Evolutionary conservation across 1,284 basidiomycete species (phyloP), one percentile per base, ranked within the genome.

Genomic region (Cryptococcus hybrid): DNA sequence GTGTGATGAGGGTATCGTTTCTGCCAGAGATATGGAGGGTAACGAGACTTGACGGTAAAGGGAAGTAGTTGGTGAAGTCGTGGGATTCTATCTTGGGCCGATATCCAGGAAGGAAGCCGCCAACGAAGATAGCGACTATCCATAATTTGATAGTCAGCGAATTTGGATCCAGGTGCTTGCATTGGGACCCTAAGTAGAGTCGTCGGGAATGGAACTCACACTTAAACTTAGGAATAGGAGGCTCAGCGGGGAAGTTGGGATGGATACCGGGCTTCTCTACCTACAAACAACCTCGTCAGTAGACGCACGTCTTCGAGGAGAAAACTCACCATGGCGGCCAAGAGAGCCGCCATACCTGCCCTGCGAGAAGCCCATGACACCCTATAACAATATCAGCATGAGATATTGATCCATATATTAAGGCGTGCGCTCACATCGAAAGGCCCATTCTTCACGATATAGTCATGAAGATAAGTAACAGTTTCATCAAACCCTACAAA

Each of bases 291-390:
- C 13, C 35, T 45, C 15, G 36, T 48, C 36, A 42, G 38, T 42
- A 34, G 15, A 52, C 3, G 34, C n/a, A 24, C 36, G 37, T 39
- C 7, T 7, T n/a, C 24, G 18, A 18, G 13, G 13, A 52, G n/a
- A 52, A 15, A 36, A 46, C 84, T 52, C 68, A 90, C 90, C 70
- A 92, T 71, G 43, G 89, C 88, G 46, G 87, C 78, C 37, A 92
- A 77, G 34, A 91, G 69, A 5, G 85, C 86, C 35, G 89, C 90
- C 80, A 92, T 84, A 11, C 85, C 86, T 12, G 88, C 90, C 90
- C 78, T 93, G 90, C 56, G 88, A 89, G 76, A 91, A 91, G 7
- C 89, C 90, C 71, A 93, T 85, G 13, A 93, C 82, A 36, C 90
- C 91, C 88, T 92, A 58, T 12, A 2, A 47, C 43, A 53, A 15